A percentile compares a stretch with the other conserved stretches of the same genome.
phyloP scores from a whole-genome alignment of 306 rosid genomes.

The Mimosa pudica region DNA sequence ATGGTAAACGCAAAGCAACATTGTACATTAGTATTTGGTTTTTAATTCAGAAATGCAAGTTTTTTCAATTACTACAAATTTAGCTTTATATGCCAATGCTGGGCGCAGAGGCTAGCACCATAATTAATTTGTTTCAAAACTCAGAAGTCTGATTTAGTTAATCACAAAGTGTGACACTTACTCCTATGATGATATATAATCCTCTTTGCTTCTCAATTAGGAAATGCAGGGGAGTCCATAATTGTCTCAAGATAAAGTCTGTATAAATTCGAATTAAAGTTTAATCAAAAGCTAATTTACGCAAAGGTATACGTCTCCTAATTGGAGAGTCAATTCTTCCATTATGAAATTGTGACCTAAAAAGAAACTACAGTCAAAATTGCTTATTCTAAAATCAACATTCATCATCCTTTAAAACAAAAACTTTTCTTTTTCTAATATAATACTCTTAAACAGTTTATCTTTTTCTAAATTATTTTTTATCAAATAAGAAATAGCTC shows the following conservation, averaged over 20 bases:
- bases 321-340: background rate
- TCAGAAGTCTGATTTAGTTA: too few relatives aligned
- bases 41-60: background rate
- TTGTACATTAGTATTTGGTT: too few relatives aligned
- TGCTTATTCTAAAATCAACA: background rate
- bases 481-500: too few relatives aligned
- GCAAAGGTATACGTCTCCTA: background rate
- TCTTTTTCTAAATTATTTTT: too few relatives aligned
- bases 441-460: too few relatives aligned
- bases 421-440: background rate
- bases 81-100: background rate
- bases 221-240: background rate
- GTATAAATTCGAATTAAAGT: background rate
- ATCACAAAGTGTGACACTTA: background rate
- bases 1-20: background rate
- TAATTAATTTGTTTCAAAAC: too few relatives aligned
- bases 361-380: background rate
- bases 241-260: background rate
- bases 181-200: background rate
- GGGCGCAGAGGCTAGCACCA: background rate
- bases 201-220: background rate
- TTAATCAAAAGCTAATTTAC: background rate
- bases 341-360: background rate
- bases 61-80: too few relatives aligned
- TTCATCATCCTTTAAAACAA: background rate